Base-by-base conservation (phyloP, 2,329 filamentous ascomycete species). In the Aspergillus pseudotamarii region DNA sequence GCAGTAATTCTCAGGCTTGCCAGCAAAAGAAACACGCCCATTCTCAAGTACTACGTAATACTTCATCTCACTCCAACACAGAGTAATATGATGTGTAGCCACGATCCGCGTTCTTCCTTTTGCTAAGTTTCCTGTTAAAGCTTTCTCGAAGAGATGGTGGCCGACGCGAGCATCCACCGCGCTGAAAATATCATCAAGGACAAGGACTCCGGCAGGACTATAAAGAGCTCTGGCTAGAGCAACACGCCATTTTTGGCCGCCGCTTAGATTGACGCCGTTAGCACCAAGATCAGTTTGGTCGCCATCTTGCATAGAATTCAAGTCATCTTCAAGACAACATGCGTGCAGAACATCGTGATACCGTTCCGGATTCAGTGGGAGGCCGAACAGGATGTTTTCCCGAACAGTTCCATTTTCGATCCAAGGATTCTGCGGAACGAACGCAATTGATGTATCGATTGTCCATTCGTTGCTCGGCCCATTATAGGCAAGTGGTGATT, bases 141-240 rank as follows among this genome's bases (percentile, higher is more conserved):
- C 92, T 62, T 91, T 85, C 66, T 93, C 89, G 67, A 91, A 92
- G 60, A 93, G 88, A 69, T 91, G 89, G 36, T 89, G 85, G 19
- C 91, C 91, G 38, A 93, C 90, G 69, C 93, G 90, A 11, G 90
- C 89, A 74, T 94, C 91, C 10, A 94, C 88, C 21, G 91, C 79
- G 72, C 89, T 91, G 75, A 94, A 92, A 51, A 93, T 90, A 73
- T 94, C 91, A 73, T 94, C 92, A 66, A 94, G 81, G 28, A 94
- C 81, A 9, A 94, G 80, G 67, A 93, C 88, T 2, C 89, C 87
- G 1, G 90, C 90, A 28, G 90, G 83, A 9, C 90, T 92, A 76
- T 94, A 94, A 21, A 94, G 81, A 1, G 91, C 91, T 58, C 91
- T 83, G 4, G 91, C 91, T 68, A 94, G 86, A 1, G 90, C 91